These are phyloP conservation scores for Annona cherimola DNA, from an alignment of 164 flowering plant genomes.

Conservation along the genomic window DNA sequence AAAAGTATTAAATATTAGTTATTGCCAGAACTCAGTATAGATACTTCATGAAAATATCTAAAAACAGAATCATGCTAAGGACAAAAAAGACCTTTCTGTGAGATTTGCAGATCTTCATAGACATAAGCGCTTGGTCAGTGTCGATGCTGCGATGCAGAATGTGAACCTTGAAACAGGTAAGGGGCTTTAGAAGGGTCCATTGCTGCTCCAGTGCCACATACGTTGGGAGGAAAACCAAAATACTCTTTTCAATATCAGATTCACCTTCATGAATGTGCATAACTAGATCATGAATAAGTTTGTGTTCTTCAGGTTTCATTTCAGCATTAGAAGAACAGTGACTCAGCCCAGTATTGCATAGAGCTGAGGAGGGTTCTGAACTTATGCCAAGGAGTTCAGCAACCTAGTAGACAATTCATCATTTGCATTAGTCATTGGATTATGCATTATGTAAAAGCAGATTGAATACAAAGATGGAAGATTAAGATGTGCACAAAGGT, in stretches of 20 bases:
- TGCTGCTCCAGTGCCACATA: conserved; percentile 78
- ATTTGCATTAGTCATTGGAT: not conserved
- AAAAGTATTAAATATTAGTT: not conserved
- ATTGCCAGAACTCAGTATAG: not conserved
- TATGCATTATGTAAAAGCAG: not conserved
- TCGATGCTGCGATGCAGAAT: conserved; percentile 91
- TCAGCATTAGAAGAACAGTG: conserved; percentile 45
- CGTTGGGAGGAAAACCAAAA: conserved; percentile 93
- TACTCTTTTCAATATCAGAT: conserved; percentile 85
- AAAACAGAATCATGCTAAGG: not conserved
- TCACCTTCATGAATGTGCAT: conserved; percentile 78
- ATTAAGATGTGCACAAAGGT: not conserved
- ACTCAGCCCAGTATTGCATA: conserved; percentile 40
- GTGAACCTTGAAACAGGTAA: conserved; percentile 62
- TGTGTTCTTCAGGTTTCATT: conserved; percentile 63
- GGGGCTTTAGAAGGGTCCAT: conserved; percentile 58
- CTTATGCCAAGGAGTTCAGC: conserved; percentile 51
- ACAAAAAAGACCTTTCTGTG: conserved; percentile 65
- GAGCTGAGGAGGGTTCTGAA: conserved; percentile 32
- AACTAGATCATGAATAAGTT: conserved; percentile 71
- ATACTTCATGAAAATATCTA: not conserved
- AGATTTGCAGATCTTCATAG: conserved; percentile 81
- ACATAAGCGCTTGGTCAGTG: conserved; percentile 73
- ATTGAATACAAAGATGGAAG: no score
- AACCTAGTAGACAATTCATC: conserved; percentile 41